Evolutionary conservation across 2,329 filamentous ascomycete genomes (phyloP).

Genomic region (Talaromyces atroroseus): DNA sequence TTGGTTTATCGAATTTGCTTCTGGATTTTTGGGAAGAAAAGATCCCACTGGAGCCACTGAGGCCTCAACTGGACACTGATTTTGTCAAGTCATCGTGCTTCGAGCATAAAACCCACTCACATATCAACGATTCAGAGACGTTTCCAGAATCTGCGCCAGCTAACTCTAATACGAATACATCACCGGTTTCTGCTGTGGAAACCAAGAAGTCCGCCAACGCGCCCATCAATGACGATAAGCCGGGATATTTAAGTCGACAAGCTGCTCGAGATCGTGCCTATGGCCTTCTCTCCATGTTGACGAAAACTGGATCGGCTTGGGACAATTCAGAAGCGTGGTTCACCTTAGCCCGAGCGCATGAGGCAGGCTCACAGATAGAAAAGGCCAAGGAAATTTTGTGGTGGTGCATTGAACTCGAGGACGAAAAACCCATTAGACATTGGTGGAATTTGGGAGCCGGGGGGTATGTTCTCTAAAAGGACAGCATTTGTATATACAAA

Average conservation of each 20-base stretch:
- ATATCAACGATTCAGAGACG: neutral
- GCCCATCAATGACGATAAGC: neutral
- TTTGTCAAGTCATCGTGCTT: constrained; percentile 21
- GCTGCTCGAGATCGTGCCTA: constrained; percentile 86
- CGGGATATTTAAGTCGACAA: constrained; percentile 62
- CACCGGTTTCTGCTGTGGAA: neutral
- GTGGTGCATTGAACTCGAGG: constrained; percentile 96
- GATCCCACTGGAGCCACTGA: constrained; percentile 29
- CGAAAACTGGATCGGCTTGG: constrained; percentile 82
- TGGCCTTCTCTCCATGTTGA: constrained; percentile 72
- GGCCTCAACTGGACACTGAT: constrained; percentile 25
- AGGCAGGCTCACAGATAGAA: constrained; percentile 75
- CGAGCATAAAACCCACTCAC: neutral
- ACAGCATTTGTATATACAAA: constrained; percentile 9
- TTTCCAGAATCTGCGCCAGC: neutral
- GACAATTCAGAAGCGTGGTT: constrained; percentile 93
- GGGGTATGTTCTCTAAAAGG: constrained; percentile 54
- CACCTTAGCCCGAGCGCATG: constrained; percentile 76
- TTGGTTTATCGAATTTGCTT: constrained; percentile 77
- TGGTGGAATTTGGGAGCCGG: constrained; percentile 68
- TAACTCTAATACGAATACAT: constrained; percentile 1
- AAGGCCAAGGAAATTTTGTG: constrained; percentile 90
- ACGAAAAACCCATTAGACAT: constrained; percentile 69
- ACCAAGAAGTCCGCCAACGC: constrained; percentile 12
- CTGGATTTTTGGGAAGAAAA: constrained; percentile 71